phyloP scores from a whole-genome alignment of 495 filamentous ascomycete species.

The Annulohypoxylon maeteangense region DNA sequence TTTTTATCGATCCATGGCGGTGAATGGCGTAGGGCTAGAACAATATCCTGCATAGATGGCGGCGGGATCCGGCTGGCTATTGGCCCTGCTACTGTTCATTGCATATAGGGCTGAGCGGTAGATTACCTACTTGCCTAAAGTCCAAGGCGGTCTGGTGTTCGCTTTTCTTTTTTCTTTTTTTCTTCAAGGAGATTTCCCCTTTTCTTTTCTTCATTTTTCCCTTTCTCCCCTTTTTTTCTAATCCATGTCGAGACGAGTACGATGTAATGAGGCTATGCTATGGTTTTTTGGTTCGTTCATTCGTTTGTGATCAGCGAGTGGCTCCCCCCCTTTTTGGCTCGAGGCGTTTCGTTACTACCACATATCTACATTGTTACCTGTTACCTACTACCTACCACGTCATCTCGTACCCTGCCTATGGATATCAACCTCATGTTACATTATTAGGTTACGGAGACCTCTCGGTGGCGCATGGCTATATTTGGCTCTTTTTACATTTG shows the following conservation, averaged over 20 bases:
- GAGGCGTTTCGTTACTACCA: conserved; percentile 15
- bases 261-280: conserved; percentile 34
- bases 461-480: conserved; percentile 19
- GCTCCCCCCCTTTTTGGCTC: neutral
- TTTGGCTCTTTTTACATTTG: conserved; percentile 4
- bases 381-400: neutral
- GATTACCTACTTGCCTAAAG: neutral
- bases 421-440: conserved; percentile 14
- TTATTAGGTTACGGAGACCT: neutral
- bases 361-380: neutral
- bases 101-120: conserved; percentile 26
- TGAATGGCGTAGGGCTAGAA: conserved; percentile 38
- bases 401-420: too few relatives aligned
- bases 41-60: conserved; percentile 24
- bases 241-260: conserved; percentile 15
- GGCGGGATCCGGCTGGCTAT: conserved; percentile 1
- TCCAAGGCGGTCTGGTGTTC: conserved; percentile 21
- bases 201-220: neutral
- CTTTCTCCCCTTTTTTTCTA: neutral
- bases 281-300: conserved; percentile 14
- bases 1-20: conserved; percentile 13
- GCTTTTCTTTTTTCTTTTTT: too few relatives aligned
- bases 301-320: conserved; percentile 2
- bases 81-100: conserved; percentile 13
- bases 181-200: neutral